These are phyloP conservation scores for Fusarium mexicanum DNA, from an alignment of 2,329 filamentous ascomycete genomes.

Conservation along the genomic window DNA sequence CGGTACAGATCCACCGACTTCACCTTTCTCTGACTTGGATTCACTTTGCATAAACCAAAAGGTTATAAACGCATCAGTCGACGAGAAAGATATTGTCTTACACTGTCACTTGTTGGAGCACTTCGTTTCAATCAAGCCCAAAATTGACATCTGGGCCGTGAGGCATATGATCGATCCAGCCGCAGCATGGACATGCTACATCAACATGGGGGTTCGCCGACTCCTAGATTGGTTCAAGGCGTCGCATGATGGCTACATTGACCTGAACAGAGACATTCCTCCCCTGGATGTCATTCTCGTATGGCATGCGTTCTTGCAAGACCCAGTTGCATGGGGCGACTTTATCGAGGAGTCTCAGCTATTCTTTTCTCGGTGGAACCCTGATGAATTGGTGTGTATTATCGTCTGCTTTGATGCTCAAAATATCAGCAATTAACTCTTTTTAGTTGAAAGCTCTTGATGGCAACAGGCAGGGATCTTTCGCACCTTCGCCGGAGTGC, in stretches of 20 bases:
- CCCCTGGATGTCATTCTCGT: slow-evolving; percentile 25
- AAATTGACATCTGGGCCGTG: slow-evolving; percentile 15
- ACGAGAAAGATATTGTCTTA: background rate
- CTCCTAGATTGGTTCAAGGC: slow-evolving; percentile 18
- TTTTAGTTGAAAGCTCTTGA: slow-evolving; percentile 6
- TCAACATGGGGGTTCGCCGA: slow-evolving; percentile 25
- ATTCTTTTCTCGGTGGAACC: slow-evolving; percentile 12
- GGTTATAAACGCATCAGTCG: slow-evolving; percentile 1
- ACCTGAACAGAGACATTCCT: slow-evolving; percentile 3
- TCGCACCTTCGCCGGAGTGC: background rate
- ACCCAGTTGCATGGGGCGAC: background rate
- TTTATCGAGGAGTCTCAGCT: background rate
- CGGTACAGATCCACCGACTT: background rate
- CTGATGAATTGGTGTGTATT: slow-evolving; percentile 11
- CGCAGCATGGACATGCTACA: slow-evolving; percentile 30
- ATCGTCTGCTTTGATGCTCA: background rate
- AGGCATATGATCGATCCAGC: background rate
- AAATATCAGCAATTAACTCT: background rate
- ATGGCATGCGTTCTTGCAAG: slow-evolving; percentile 26
- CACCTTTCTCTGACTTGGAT: background rate
- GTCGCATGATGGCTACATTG: background rate
- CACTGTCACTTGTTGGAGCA: slow-evolving; percentile 27
- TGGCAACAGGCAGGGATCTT: background rate
- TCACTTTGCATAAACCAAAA: background rate
- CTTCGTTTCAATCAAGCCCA: slow-evolving; percentile 8